Percentiles rank a stretch among this genome's conserved stretches.
phyloP scores from a whole-genome alignment of 148 eudicot genomes.

The Nyssa sinensis region DNA sequence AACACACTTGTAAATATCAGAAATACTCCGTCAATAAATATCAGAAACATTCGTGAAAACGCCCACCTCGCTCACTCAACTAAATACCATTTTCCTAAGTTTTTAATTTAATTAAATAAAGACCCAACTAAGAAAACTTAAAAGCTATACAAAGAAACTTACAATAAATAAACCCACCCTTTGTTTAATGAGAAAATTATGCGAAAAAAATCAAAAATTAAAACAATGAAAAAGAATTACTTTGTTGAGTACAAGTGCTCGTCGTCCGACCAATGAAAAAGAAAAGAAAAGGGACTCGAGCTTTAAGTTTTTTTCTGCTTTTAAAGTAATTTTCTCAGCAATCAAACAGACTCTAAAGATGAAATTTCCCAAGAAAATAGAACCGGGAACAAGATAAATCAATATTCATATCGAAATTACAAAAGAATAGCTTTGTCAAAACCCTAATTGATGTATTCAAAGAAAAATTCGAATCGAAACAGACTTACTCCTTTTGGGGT shows the following conservation, averaged over 20 bases:
- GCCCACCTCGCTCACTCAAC: no score
- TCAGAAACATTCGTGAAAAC: no score
- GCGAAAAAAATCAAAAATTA: no score
- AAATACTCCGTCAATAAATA: no score
- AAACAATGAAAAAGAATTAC: background rate
- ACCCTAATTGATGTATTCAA: constrained; percentile 2
- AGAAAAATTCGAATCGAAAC: constrained; percentile 12
- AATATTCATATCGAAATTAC: background rate
- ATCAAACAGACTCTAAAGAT: background rate
- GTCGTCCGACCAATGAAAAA: background rate
- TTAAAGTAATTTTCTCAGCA: background rate
- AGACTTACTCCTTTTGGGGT: constrained; percentile 1
- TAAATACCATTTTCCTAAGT: no score
- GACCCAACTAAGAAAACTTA: no score
- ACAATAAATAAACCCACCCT: no score
- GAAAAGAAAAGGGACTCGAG: no score
- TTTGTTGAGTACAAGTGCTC: background rate
- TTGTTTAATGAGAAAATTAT: no score
- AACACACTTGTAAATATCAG: background rate
- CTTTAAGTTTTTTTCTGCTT: no score
- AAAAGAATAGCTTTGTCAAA: background rate
- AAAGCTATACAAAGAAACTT: no score
- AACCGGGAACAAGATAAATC: background rate
- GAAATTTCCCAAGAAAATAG: constrained; percentile 3
- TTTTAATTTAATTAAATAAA: no score